Evolutionary conservation across 2,329 filamentous ascomycete species (phyloP).

Genomic region (Cryphonectria nitschkei): DNA sequence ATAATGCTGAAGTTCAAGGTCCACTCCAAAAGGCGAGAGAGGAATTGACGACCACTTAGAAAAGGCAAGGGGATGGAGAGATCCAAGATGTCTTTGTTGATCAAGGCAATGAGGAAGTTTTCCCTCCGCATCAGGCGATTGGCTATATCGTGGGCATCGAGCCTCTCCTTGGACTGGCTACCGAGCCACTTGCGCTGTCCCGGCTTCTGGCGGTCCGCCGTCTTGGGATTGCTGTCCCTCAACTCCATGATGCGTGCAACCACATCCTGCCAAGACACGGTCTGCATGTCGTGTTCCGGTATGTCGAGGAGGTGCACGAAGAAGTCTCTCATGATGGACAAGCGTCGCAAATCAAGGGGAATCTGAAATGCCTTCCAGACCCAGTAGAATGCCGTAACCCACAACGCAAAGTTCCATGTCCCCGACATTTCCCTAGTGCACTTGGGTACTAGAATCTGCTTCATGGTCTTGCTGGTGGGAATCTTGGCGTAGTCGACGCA

Average conservation of each 20-base stretch:
- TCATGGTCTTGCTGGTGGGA: slow-evolving; percentile 62
- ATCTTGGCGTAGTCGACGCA: slow-evolving; percentile 83
- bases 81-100: slow-evolving; percentile 95
- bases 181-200: slow-evolving; percentile 65
- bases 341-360: slow-evolving; percentile 71
- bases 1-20: slow-evolving; percentile 88
- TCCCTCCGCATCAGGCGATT: slow-evolving; percentile 96
- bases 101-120: slow-evolving; percentile 94
- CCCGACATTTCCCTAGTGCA: slow-evolving; percentile 79
- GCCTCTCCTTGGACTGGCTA: slow-evolving; percentile 87
- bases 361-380: slow-evolving; percentile 78
- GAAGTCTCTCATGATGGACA: slow-evolving; percentile 82
- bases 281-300: slow-evolving; percentile 84
- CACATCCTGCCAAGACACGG: slow-evolving; percentile 90
- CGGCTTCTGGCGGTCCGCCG: slow-evolving; percentile 60
- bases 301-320: slow-evolving; percentile 83
- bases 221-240: slow-evolving; percentile 84
- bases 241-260: slow-evolving; percentile 84
- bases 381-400: slow-evolving; percentile 86
- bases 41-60: slow-evolving; percentile 75
- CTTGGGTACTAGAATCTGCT: slow-evolving; percentile 65
- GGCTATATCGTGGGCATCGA: slow-evolving; percentile 96
- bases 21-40: slow-evolving; percentile 91
- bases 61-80: slow-evolving; percentile 86
- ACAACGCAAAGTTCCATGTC: slow-evolving; percentile 76